These are phyloP conservation scores for Beauveria caledonica DNA, from an alignment of 2,329 filamentous ascomycete genomes.

Conservation along the genomic window DNA sequence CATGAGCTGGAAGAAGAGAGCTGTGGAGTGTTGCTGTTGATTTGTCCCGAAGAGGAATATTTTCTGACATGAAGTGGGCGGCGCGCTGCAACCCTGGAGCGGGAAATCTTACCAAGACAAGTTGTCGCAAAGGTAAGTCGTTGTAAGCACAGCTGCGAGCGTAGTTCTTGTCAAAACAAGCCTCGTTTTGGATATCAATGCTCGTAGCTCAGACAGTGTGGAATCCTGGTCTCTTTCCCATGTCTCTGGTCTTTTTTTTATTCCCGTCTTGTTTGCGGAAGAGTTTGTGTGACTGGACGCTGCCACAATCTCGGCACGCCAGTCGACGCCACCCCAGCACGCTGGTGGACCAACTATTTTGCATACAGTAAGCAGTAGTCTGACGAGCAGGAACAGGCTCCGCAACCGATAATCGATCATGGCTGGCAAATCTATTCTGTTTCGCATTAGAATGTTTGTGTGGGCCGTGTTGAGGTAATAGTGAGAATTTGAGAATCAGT, in stretches of 20 bases:
- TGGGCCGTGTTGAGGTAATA: background rate
- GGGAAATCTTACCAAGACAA: slow-evolving; percentile 2
- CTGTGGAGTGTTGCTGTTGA: background rate
- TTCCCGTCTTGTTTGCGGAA: background rate
- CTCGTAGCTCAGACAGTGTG: background rate
- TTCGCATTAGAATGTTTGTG: background rate
- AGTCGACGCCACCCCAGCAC: background rate
- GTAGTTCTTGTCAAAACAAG: background rate
- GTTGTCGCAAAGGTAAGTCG: background rate
- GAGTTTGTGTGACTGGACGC: background rate
- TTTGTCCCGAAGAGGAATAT: slow-evolving; percentile 1
- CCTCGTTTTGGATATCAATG: background rate
- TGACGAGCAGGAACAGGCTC: background rate
- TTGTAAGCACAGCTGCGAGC: background rate
- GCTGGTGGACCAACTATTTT: background rate
- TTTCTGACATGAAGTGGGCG: slow-evolving; percentile 6
- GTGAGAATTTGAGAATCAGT: too few relatives aligned
- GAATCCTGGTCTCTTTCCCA: too few relatives aligned
- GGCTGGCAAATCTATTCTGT: background rate
- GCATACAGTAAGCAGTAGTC: slow-evolving; percentile 7
- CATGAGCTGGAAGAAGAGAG: background rate
- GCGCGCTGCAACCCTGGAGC: background rate
- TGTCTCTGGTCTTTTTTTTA: background rate
- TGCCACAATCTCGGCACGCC: too few relatives aligned
- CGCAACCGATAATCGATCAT: background rate